Conservation (phyloP, 305 asterid species). For the Fraxinus ornus region DNA sequence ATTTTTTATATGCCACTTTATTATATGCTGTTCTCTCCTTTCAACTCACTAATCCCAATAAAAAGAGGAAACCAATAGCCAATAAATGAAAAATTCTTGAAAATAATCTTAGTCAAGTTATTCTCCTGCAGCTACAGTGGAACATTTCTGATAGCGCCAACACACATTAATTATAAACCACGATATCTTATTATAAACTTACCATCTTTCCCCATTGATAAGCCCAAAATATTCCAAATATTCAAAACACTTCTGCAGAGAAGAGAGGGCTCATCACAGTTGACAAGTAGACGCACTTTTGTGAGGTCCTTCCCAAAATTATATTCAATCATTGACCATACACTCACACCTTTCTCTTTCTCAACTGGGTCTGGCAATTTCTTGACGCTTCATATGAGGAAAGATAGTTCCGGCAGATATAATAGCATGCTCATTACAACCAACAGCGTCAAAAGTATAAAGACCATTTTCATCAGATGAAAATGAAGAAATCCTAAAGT, state of each 20-base stretch:
- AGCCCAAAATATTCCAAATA: conserved; percentile 12
- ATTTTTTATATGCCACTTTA: background rate
- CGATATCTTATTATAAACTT: background rate
- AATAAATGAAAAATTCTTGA: background rate
- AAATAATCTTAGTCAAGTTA: background rate
- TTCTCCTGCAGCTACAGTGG: background rate
- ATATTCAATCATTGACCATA: conserved; percentile 9
- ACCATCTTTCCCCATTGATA: conserved; percentile 12
- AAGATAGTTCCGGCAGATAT: background rate
- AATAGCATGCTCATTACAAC: background rate
- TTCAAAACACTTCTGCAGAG: conserved; percentile 10
- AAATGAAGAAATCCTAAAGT: conserved; percentile 3
- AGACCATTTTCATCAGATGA: conserved; percentile 5
- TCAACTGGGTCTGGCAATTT: conserved; percentile 7
- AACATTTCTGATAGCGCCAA: background rate
- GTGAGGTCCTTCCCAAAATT: conserved; percentile 8
- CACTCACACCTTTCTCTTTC: conserved; percentile 8
- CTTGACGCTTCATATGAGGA: background rate
- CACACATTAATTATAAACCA: background rate
- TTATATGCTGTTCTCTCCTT: background rate
- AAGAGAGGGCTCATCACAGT: conserved; percentile 1
- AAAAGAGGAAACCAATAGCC: background rate
- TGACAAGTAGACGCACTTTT: conserved; percentile 6
- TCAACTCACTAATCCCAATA: background rate
- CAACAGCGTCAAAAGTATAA: conserved; percentile 7